A percentile compares a stretch with the other conserved stretches of the same genome.
These are phyloP conservation scores for Vitis cinerea DNA, from an alignment of 164 flowering plant species.

Conservation along the genomic window DNA sequence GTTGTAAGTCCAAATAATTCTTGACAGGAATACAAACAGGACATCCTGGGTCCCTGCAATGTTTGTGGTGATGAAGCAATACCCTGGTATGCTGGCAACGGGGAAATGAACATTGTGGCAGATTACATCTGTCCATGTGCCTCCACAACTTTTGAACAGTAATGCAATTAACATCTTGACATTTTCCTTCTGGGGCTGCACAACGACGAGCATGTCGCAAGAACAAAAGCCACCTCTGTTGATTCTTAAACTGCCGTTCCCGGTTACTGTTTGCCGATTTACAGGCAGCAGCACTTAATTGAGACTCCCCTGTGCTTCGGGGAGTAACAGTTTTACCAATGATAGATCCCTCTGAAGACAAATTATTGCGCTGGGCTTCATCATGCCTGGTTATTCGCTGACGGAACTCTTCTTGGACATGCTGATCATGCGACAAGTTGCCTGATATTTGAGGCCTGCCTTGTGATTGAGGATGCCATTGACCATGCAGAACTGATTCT, in stretches of 20 bases:
- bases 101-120: conserved; percentile 47
- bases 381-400: conserved; percentile 60
- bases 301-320: conserved; percentile 31
- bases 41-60: conserved; percentile 51
- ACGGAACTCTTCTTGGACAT: conserved; percentile 63
- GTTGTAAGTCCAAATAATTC: conserved; percentile 27
- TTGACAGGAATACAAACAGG: conserved; percentile 80
- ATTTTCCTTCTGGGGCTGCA: conserved; percentile 69
- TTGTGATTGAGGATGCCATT: conserved; percentile 53
- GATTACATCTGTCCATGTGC: conserved; percentile 58
- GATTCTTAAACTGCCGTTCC: conserved; percentile 45
- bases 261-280: conserved; percentile 32
- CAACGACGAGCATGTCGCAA: conserved; percentile 84
- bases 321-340: conserved; percentile 35
- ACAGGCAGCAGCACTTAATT: conserved; percentile 25
- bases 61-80: conserved; percentile 50
- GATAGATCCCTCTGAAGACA: conserved; percentile 53
- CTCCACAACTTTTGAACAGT: conserved; percentile 51
- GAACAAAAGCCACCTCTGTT: conserved; percentile 73
- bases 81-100: conserved; percentile 53
- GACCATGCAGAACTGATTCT: conserved; percentile 44
- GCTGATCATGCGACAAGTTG: conserved; percentile 48
- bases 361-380: conserved; percentile 72
- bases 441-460: conserved; percentile 36
- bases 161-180: conserved; percentile 53